Conservation (phyloP, 768 basidiomycete species). For the Candolleomyces aberdarensis region DNA sequence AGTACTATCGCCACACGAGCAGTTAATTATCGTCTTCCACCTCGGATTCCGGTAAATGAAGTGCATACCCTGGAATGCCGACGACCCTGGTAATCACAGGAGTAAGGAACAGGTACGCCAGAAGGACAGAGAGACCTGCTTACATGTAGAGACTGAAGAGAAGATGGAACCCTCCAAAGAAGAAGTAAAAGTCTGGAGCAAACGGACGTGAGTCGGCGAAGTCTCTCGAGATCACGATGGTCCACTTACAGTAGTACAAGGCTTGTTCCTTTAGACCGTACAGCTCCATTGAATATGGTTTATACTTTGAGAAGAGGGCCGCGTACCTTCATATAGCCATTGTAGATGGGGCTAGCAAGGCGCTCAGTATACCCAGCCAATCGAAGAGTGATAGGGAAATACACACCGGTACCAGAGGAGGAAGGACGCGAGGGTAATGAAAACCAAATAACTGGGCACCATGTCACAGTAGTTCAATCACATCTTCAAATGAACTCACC, state of each 20-base stretch:
- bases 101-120: constrained; percentile 24
- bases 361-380: constrained; percentile 13
- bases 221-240: constrained; percentile 12
- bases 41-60: constrained; percentile 28
- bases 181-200: constrained; percentile 85
- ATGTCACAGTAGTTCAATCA: constrained; percentile 1
- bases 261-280: constrained; percentile 71
- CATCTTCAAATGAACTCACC: constrained; percentile 37
- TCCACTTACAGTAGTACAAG: constrained; percentile 80
- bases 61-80: constrained; percentile 76
- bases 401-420: constrained; percentile 92
- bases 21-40: constrained; percentile 21
- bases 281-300: constrained; percentile 14
- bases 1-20: constrained; percentile 49
- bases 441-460: constrained; percentile 62
- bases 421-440: constrained; percentile 81
- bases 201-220: constrained; percentile 24
- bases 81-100: constrained; percentile 66
- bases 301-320: constrained; percentile 13
- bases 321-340: constrained; percentile 92
- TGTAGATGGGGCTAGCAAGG: constrained; percentile 80
- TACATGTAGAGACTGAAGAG: constrained; percentile 91
- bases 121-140: constrained; percentile 29
- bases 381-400: constrained; percentile 7
- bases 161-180: constrained; percentile 95